phyloP scores from a whole-genome alignment of 2,329 filamentous ascomycete species.

The Canariomyces notabilis region DNA sequence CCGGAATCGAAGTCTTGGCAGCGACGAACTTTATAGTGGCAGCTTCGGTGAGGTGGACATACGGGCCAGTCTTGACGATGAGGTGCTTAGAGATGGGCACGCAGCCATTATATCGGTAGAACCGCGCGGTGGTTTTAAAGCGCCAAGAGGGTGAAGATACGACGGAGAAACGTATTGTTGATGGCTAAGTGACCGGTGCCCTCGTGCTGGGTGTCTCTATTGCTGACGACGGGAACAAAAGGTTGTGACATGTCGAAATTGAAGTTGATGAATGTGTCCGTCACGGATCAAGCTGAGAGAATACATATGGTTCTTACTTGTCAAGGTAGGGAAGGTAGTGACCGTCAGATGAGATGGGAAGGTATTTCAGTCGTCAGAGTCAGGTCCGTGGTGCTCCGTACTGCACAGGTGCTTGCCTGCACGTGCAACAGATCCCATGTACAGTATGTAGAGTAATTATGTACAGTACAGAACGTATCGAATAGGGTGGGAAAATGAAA shows the following conservation, averaged over 20 bases:
- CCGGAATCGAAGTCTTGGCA: slow-evolving; percentile 30
- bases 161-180: neutral
- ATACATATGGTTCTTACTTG: too few species aligned
- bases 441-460: too few species aligned
- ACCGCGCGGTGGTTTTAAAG: neutral
- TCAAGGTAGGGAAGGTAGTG: too few species aligned
- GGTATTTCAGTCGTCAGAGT: too few species aligned
- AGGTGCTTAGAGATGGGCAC: slow-evolving; percentile 2
- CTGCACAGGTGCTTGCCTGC: too few species aligned
- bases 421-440: too few species aligned
- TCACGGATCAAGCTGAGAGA: too few species aligned
- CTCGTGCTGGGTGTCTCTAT: slow-evolving; percentile 5
- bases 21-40: neutral
- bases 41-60: slow-evolving; percentile 9
- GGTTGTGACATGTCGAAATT: neutral
- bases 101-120: neutral
- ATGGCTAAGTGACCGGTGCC: slow-evolving; percentile 1
- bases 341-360: too few species aligned
- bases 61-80: slow-evolving; percentile 1
- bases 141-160: neutral
- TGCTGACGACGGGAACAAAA: neutral
- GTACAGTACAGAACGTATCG: too few species aligned
- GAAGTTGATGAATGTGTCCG: too few species aligned
- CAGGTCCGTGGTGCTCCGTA: too few species aligned
- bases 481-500: too few species aligned